These are phyloP conservation scores for Neonectria faginata DNA, from an alignment of 2,329 filamentous ascomycete genomes.

Conservation along the genomic window DNA sequence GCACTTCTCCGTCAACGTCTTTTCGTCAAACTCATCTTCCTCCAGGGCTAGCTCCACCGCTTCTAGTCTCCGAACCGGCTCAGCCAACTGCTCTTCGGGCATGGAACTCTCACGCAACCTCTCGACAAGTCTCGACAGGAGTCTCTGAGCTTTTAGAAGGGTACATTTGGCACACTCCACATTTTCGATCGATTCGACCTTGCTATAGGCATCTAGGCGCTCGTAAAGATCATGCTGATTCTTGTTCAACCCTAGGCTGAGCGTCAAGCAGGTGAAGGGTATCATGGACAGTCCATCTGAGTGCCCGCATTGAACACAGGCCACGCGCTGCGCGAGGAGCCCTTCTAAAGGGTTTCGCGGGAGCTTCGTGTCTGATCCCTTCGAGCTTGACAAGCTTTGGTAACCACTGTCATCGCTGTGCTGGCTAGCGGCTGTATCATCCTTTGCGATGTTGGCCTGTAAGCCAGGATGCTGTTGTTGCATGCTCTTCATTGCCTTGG, in stretches of 20 bases:
- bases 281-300: constrained; percentile 91
- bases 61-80: constrained; percentile 67
- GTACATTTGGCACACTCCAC: constrained; percentile 95
- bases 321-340: constrained; percentile 86
- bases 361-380: constrained; percentile 51
- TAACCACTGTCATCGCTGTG: constrained; percentile 70
- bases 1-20: constrained; percentile 71
- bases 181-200: constrained; percentile 85
- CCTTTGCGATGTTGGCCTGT: constrained; percentile 53
- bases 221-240: constrained; percentile 78
- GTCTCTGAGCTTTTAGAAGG: constrained; percentile 67
- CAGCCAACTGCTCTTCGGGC: constrained; percentile 63
- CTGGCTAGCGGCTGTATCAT: constrained; percentile 60
- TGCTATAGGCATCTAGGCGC: constrained; percentile 85
- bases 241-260: constrained; percentile 77
- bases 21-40: constrained; percentile 82
- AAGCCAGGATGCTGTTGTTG: constrained; percentile 52
- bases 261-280: constrained; percentile 92
- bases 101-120: constrained; percentile 50
- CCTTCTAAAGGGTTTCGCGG: constrained; percentile 87
- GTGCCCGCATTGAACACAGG: constrained; percentile 86
- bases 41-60: constrained; percentile 78
- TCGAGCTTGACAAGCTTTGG: constrained; percentile 58
- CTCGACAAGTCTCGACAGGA: constrained; percentile 62
- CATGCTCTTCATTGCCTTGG: constrained; percentile 55